Percentiles rank a stretch among this genome's conserved stretches.
phyloP scores from a whole-genome alignment of 2,329 filamentous ascomycete species.

The Talaromyces amestolkiae region DNA sequence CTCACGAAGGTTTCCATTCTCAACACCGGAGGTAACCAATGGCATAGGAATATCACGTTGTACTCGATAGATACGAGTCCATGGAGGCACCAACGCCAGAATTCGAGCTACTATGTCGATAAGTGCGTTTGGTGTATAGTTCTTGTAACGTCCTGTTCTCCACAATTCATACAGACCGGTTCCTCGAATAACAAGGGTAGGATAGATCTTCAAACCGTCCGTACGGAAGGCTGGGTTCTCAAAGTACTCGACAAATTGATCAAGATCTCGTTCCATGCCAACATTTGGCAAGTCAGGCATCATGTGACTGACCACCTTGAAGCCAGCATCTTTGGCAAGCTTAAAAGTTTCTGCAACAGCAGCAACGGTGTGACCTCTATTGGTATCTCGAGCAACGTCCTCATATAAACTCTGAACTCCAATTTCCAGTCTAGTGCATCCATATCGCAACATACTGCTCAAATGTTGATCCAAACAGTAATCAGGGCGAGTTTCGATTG shows the following conservation, averaged over 20 bases:
- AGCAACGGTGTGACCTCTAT: slow-evolving; percentile 92
- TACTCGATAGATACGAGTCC: slow-evolving; percentile 97
- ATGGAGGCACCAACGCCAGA: slow-evolving; percentile 87
- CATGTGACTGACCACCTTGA: slow-evolving; percentile 99
- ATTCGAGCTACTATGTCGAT: slow-evolving; percentile 97
- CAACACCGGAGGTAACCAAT: slow-evolving; percentile 94
- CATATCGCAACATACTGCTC: slow-evolving; percentile 94
- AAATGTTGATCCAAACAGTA: slow-evolving; percentile 96
- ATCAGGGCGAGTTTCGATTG: slow-evolving; percentile 94
- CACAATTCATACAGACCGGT: slow-evolving; percentile 96
- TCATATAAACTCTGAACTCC: slow-evolving; percentile 97
- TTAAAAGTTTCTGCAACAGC: slow-evolving; percentile 96
- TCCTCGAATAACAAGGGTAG: slow-evolving; percentile 92
- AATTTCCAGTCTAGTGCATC: slow-evolving; percentile 89
- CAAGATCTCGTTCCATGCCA: slow-evolving; percentile 94
- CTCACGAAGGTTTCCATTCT: slow-evolving; percentile 95
- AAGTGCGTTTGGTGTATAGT: slow-evolving; percentile 95
- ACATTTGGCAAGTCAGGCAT: slow-evolving; percentile 99
- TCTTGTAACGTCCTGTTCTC: slow-evolving; percentile 95
- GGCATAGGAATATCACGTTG: slow-evolving; percentile 99
- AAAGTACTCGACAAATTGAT: slow-evolving; percentile 97
- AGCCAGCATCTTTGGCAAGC: slow-evolving; percentile 94
- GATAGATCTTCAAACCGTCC: slow-evolving; percentile 96
- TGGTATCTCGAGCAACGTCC: slow-evolving; percentile 96
- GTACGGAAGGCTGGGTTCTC: slow-evolving; percentile 94